Base-by-base conservation (phyloP, 257 asterid genomes). In the Scutellaria galericulata region DNA sequence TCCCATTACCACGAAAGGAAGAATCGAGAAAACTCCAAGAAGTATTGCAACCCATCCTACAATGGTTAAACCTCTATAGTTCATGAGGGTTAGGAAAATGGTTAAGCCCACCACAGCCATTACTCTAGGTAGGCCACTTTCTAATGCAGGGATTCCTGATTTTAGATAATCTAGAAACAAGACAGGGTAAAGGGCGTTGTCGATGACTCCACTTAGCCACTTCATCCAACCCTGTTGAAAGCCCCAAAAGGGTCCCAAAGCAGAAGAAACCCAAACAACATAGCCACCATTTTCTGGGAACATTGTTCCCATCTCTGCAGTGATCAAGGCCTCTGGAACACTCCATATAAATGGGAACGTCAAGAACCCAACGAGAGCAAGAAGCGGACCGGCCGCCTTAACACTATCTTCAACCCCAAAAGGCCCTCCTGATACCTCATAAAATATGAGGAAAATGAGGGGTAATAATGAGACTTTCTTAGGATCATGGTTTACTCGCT, bases 161-260 rank as follows among this genome's bases (percentile, higher is more conserved):
- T 89, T 85, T 0, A 89, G 81, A 69, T 86, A 86, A 83, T 89
- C 96, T 9, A 89, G 85, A 70, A 89, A 89, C 74, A 89, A 42
- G 0, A 86, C 80, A 0, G 96, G 92, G 64, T 89, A 89, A 44
- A 89, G 88, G 35, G 92, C 92, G 14, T 89, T 89, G 46, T 85
- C 96, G 0, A 89, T 83, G 4, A 89, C 96, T 13, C 96, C 96
- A 73, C 96, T 78, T 1, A 86, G 79, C 96, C 96, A 89, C 50
- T 89, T 89, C 89, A 89, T 80, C 89, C 87, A 87, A 7, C 96
- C 96, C 46, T 81, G 96, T 68, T 89, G 96, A 77, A 89, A 89
- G 0, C 92, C 96, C 92, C 88, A 89, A 11, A 83, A 89, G 0
- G 96, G 90, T 0, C 96, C 96, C 57, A 89, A 66, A 59, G 96